phyloP scores from a whole-genome alignment of 768 basidiomycete genomes.

The Lactifluus subvellereus region DNA sequence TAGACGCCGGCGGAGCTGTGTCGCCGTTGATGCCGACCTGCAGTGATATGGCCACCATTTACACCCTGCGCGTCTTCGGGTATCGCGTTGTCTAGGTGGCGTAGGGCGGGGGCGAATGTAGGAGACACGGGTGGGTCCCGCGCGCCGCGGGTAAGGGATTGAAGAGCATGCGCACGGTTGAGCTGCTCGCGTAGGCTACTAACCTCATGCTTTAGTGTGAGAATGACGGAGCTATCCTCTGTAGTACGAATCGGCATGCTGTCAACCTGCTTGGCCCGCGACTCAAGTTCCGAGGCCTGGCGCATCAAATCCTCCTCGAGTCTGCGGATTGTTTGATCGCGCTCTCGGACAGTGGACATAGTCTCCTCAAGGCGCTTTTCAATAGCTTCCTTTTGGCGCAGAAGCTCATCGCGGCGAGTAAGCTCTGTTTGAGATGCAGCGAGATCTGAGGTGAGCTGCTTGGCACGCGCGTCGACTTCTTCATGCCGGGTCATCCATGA shows the following conservation, averaged over 20 bases:
- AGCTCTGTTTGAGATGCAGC: conserved; percentile 66
- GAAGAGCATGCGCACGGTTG: conserved; percentile 90
- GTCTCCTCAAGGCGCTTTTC: conserved; percentile 80
- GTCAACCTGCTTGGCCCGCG: conserved; percentile 67
- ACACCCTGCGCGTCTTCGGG: conserved; percentile 42
- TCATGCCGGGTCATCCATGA: conserved; percentile 85
- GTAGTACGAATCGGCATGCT: conserved; percentile 55
- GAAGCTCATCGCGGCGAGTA: conserved; percentile 64
- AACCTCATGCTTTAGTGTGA: conserved; percentile 88
- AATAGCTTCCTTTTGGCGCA: conserved; percentile 68
- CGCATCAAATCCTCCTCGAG: conserved; percentile 70
- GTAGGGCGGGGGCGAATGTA: conserved; percentile 77
- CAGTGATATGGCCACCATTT: conserved; percentile 29
- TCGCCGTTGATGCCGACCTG: conserved; percentile 62
- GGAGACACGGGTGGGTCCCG: conserved; percentile 75
- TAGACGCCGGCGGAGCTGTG: conserved; percentile 85
- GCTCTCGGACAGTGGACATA: conserved; percentile 64
- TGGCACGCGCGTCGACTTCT: conserved; percentile 70
- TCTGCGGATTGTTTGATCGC: conserved; percentile 77
- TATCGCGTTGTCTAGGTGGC: conserved; percentile 40
- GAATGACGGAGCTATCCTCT: conserved; percentile 84
- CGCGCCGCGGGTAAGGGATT: conserved; percentile 70
- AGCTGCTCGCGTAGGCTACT: conserved; percentile 90
- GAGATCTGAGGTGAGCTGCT: conserved; percentile 65
- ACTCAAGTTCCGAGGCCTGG: conserved; percentile 71